phyloP scores from a whole-genome alignment of 306 rosid genomes.

The Dryas alaskensis region DNA sequence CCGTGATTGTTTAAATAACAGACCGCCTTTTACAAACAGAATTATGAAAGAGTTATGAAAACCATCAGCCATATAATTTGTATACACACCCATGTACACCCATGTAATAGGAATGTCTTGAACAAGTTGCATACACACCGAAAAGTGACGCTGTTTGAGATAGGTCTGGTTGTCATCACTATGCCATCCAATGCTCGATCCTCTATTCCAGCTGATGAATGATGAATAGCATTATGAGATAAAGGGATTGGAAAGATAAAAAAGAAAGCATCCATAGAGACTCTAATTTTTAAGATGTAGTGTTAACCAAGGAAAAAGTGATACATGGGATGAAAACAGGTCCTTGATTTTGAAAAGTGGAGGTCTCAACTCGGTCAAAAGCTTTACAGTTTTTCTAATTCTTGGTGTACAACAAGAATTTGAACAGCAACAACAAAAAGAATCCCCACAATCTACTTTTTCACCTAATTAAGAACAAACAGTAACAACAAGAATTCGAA shows the following conservation, averaged over 20 bases:
- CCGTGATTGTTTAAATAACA: slow-evolving; percentile 73
- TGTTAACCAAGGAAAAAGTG: slow-evolving; percentile 1
- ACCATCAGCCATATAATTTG: slow-evolving; percentile 21
- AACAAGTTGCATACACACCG: slow-evolving; percentile 47
- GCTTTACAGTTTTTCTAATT: too few species aligned
- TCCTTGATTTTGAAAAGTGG: not conserved
- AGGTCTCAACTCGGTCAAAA: not conserved
- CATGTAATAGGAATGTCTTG: not conserved
- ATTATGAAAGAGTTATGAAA: slow-evolving; percentile 3
- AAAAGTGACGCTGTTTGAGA: slow-evolving; percentile 75
- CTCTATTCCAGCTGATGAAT: slow-evolving; percentile 69
- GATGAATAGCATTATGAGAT: slow-evolving; percentile 14
- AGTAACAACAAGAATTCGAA: not conserved
- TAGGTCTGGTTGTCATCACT: slow-evolving; percentile 90
- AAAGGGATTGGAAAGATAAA: slow-evolving; percentile 5
- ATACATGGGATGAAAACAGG: not conserved
- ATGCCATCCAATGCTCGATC: slow-evolving; percentile 97
- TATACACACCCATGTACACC: too few species aligned
- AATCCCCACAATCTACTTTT: not conserved
- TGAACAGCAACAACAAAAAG: too few species aligned
- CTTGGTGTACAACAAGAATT: too few species aligned
- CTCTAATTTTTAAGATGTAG: not conserved
- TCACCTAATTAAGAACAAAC: too few species aligned
- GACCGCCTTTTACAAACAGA: slow-evolving; percentile 64
- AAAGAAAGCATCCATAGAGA: not conserved